phyloP scores from a whole-genome alignment of 2,329 filamentous ascomycete genomes.

The Thielaviopsis punctulata region DNA sequence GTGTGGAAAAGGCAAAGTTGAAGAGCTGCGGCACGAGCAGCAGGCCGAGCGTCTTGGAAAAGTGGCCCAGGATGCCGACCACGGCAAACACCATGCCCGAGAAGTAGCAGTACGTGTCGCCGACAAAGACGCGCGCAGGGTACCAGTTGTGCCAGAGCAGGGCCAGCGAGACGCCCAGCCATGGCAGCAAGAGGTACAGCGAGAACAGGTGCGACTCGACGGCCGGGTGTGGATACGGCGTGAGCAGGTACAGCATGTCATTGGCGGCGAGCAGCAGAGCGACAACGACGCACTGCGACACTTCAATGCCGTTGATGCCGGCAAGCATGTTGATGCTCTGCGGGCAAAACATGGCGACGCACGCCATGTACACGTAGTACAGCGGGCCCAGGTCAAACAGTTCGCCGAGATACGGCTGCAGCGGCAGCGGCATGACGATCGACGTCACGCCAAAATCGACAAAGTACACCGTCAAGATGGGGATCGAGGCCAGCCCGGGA shows the following conservation, averaged over 20 bases:
- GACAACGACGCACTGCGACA: constrained; percentile 83
- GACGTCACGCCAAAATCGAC: constrained; percentile 96
- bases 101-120: constrained; percentile 99
- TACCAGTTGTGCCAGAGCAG: constrained; percentile 90
- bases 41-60: constrained; percentile 88
- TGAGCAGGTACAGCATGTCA: constrained; percentile 72
- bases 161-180: constrained; percentile 79
- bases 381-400: constrained; percentile 65
- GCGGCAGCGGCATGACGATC: constrained; percentile 73
- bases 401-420: constrained; percentile 70
- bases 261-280: constrained; percentile 71
- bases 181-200: constrained; percentile 83
- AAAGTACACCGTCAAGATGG: constrained; percentile 91
- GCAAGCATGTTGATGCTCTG: constrained; percentile 99
- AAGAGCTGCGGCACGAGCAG: constrained; percentile 86
- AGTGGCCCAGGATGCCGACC: constrained; percentile 90
- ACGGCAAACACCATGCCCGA: constrained; percentile 98
- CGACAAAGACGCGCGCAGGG: constrained; percentile 85
- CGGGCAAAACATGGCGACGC: constrained; percentile 89
- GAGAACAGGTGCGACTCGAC: constrained; percentile 94
- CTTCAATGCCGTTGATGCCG: constrained; percentile 96
- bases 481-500: constrained; percentile 80
- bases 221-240: constrained; percentile 75
- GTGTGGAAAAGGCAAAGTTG: constrained; percentile 88
- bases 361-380: constrained; percentile 96